phyloP scores from a whole-genome alignment of 306 rosid genomes.

The Bauhinia variegata region DNA sequence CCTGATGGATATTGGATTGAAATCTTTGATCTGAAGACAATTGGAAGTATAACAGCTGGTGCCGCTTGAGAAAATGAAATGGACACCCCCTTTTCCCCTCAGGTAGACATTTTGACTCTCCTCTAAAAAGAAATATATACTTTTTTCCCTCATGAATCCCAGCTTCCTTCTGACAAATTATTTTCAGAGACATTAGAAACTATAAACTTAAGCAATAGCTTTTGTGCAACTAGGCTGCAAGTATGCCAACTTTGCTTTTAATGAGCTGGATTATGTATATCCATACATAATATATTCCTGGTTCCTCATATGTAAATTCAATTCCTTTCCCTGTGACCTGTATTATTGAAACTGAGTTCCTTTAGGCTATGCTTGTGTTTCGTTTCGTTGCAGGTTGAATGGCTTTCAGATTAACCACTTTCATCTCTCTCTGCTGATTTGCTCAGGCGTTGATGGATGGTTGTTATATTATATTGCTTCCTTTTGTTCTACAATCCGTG shows the following conservation, averaged over 20 bases:
- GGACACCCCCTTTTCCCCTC: conserved; percentile 2
- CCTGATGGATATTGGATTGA: conserved; percentile 99
- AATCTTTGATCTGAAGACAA: conserved; percentile 73
- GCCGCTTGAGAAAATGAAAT: conserved; percentile 48
- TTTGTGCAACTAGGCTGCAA: not conserved
- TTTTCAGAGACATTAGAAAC: not conserved
- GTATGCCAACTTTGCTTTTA: conserved; percentile 18
- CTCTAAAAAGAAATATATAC: not conserved
- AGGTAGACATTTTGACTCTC: conserved; percentile 35
- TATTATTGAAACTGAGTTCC: not conserved
- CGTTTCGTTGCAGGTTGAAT: conserved; percentile 28
- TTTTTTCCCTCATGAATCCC: not conserved
- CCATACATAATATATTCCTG: not conserved
- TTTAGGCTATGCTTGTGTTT: not conserved
- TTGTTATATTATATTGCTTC: not conserved
- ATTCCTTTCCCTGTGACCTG: not conserved
- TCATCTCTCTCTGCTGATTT: not conserved
- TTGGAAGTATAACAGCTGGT: conserved; percentile 45
- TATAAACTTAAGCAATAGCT: not conserved
- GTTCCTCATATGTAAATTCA: not conserved
- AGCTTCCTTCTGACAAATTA: not conserved
- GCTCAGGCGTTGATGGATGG: not conserved
- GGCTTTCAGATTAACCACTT: not conserved
- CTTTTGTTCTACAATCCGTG: too few relatives aligned
- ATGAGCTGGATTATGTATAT: conserved; percentile 7